Conservation (phyloP, 73 alveolate species). For the Halteria grandinella region DNA sequence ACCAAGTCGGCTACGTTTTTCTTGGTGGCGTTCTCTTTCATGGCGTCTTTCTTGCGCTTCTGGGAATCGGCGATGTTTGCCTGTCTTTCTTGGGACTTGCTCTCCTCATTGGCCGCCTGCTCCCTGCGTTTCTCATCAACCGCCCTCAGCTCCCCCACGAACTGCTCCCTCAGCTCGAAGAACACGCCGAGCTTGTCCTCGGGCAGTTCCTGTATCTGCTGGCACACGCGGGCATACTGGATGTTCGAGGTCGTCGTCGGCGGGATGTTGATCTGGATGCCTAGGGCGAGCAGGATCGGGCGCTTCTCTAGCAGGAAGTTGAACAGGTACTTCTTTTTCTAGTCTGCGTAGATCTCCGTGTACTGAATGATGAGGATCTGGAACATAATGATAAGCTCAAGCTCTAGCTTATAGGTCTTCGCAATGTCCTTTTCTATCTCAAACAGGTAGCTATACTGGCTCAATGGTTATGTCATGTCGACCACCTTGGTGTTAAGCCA, state of each 20-base stretch:
- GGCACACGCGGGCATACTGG: slow-evolving; percentile 52
- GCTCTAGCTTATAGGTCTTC: slow-evolving; percentile 59
- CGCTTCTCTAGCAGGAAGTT: slow-evolving; percentile 57
- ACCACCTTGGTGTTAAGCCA: neutral
- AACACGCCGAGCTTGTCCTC: slow-evolving; percentile 66
- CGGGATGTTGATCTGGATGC: slow-evolving; percentile 58
- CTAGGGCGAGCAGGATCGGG: slow-evolving; percentile 62
- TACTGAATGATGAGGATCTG: slow-evolving; percentile 45
- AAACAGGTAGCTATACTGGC: slow-evolving; percentile 46
- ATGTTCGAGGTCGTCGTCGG: slow-evolving; percentile 50
- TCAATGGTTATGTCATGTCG: neutral
- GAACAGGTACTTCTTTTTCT: slow-evolving; percentile 59
- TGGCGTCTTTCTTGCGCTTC: slow-evolving; percentile 55
- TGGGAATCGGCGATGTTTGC: too few relatives aligned
- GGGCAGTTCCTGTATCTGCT: slow-evolving; percentile 54
- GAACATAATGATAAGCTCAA: slow-evolving; percentile 64
- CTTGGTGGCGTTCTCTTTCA: slow-evolving; percentile 13
- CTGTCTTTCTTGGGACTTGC: slow-evolving; percentile 16
- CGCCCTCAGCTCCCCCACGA: slow-evolving; percentile 6
- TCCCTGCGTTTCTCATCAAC: slow-evolving; percentile 7
- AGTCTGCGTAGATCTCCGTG: slow-evolving; percentile 32
- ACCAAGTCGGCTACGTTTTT: slow-evolving; percentile 47
- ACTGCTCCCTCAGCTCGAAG: neutral
- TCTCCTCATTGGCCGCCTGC: neutral
- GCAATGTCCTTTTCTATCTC: slow-evolving; percentile 41